Percentiles rank a stretch among this genome's conserved stretches.
Evolutionary conservation across 495 filamentous ascomycete genomes (phyloP).

Genomic region (Trichoderma parareesei): DNA sequence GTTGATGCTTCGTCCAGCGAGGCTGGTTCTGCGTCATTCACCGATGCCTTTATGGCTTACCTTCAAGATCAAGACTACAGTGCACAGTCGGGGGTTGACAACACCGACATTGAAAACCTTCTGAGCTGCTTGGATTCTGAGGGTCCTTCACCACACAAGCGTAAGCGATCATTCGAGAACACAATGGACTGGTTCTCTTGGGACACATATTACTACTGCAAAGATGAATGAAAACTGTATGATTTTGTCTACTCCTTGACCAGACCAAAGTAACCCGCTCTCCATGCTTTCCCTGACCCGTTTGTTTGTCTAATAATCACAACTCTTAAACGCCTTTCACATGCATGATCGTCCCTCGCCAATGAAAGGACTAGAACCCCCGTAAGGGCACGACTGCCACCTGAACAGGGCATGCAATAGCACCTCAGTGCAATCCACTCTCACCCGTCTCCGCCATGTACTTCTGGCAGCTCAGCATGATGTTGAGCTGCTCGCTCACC

Average conservation of each 20-base stretch:
- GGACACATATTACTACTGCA: background rate
- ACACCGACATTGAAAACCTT: background rate
- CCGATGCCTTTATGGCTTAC: background rate
- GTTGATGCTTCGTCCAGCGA: background rate
- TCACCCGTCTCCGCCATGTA: conserved; percentile 37
- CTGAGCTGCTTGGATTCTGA: background rate
- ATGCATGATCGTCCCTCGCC: no score
- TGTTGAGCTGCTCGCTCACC: conserved; percentile 33
- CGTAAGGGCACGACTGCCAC: background rate
- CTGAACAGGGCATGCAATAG: background rate
- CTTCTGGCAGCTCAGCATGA: conserved; percentile 34
- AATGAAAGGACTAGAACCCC: no score
- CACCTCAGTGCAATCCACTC: conserved; percentile 25
- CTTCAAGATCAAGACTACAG: background rate
- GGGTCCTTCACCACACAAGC: background rate
- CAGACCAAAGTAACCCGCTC: background rate
- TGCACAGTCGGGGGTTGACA: background rate
- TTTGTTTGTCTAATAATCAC: no score
- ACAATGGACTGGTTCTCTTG: background rate
- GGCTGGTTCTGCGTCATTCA: background rate
- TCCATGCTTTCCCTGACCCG: background rate
- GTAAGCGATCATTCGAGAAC: background rate
- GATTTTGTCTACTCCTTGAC: background rate
- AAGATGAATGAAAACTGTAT: background rate
- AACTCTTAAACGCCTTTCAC: no score